Conservation (phyloP, 2,329 filamentous ascomycete species). For the Cladophialophora yegresii region DNA sequence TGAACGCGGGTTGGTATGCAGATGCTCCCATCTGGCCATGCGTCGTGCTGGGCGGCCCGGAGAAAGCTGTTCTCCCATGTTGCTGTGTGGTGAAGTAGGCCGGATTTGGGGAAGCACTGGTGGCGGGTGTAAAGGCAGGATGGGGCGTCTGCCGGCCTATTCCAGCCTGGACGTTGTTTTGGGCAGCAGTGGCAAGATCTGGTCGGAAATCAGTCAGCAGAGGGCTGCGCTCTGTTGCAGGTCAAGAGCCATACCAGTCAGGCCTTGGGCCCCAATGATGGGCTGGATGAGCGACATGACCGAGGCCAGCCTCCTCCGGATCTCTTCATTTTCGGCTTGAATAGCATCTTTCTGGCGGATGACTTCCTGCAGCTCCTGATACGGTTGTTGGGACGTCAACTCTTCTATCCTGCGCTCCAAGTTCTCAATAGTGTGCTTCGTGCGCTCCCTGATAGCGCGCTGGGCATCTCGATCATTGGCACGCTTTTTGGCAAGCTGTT, state of each 20-base stretch:
- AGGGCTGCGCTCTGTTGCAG: constrained; percentile 20
- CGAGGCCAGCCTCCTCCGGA: constrained; percentile 67
- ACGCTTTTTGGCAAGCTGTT: constrained; percentile 85
- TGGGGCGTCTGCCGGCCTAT: neutral
- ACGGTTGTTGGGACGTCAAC: constrained; percentile 76
- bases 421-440: constrained; percentile 74
- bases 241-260: constrained; percentile 44
- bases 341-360: constrained; percentile 74
- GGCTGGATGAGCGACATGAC: constrained; percentile 60
- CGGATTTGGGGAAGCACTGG: neutral
- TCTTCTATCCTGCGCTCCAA: constrained; percentile 73
- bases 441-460: constrained; percentile 78
- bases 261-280: constrained; percentile 45
- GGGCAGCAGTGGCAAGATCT: constrained; percentile 35
- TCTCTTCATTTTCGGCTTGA: constrained; percentile 76
- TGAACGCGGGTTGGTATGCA: constrained; percentile 20
- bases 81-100: constrained; percentile 39
- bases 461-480: constrained; percentile 90
- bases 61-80: constrained; percentile 36
- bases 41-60: constrained; percentile 37
- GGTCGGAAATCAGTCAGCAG: constrained; percentile 12
- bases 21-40: constrained; percentile 22
- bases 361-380: constrained; percentile 77
- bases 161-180: constrained; percentile 33
- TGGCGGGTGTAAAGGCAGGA: no score